phyloP scores from a whole-genome alignment of 306 rosid species.

The Arachis hypogaea region DNA sequence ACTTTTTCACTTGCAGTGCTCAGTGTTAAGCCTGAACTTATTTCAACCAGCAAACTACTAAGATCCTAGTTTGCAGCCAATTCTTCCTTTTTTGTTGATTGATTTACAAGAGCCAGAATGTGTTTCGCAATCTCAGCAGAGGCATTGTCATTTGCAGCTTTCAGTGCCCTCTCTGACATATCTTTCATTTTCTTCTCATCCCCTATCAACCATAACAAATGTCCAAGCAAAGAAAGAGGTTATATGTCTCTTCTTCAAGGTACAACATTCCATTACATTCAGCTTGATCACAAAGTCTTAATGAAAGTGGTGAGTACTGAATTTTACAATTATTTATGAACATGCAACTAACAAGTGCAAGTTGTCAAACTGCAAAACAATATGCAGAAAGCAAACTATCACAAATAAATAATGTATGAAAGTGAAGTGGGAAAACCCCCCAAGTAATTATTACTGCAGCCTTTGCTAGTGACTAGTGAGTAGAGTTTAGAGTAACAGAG shows the following conservation, averaged over 20 bases:
- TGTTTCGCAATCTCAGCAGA: slow-evolving; percentile 62
- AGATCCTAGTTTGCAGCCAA: slow-evolving; percentile 14
- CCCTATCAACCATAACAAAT: slow-evolving; percentile 42
- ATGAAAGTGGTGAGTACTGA: neutral
- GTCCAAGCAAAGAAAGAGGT: slow-evolving; percentile 16
- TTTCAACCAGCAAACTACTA: slow-evolving; percentile 11
- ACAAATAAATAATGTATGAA: neutral
- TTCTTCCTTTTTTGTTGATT: slow-evolving; percentile 40
- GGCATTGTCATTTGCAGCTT: slow-evolving; percentile 67
- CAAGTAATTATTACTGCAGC: neutral
- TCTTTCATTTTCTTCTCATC: slow-evolving; percentile 67
- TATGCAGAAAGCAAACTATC: neutral
- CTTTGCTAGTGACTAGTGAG: neutral
- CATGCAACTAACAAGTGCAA: neutral
- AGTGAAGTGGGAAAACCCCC: no score
- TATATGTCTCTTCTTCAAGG: neutral
- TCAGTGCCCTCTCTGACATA: slow-evolving; percentile 77
- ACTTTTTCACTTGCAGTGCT: no score
- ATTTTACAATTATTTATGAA: neutral
- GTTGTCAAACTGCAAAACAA: neutral
- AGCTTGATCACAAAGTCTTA: neutral
- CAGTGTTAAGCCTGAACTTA: neutral
- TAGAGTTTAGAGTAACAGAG: neutral
- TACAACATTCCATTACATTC: neutral
- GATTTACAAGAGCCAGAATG: slow-evolving; percentile 54